These are phyloP conservation scores for Phytophthora podocarpi DNA, from an alignment of 352 stramenopile genomes.

Conservation along the genomic window DNA sequence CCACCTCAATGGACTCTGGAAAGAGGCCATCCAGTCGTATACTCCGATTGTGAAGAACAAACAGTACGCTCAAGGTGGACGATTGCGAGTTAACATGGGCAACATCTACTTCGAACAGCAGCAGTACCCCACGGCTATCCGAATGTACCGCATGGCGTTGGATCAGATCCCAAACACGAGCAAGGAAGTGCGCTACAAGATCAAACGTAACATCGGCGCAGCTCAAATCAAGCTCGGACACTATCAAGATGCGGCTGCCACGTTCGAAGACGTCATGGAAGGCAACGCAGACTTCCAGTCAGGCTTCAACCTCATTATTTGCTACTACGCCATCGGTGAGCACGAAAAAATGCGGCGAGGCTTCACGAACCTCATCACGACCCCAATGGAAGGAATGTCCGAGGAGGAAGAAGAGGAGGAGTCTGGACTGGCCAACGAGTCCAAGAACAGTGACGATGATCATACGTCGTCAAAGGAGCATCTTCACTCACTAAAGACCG, in stretches of 20 bases:
- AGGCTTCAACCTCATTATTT: conserved; percentile 97
- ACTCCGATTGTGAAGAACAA: conserved; percentile 97
- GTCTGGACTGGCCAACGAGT: conserved; percentile 55
- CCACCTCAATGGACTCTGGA: conserved; percentile 93
- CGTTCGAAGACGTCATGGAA: conserved; percentile 96
- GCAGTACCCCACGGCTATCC: conserved; percentile 94
- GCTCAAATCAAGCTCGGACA: conserved; percentile 94
- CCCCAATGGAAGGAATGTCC: conserved; percentile 87
- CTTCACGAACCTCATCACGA: conserved; percentile 92
- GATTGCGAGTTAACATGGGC: conserved; percentile 96
- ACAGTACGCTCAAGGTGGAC: conserved; percentile 90
- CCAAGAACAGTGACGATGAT: conserved; percentile 46
- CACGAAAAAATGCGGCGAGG: conserved; percentile 93
- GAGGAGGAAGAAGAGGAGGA: conserved; percentile 90
- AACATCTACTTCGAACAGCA: conserved; percentile 98
- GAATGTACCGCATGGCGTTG: conserved; percentile 97
- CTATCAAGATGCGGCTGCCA: conserved; percentile 94
- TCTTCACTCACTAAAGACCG: conserved; percentile 64
- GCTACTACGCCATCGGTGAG: conserved; percentile 96
- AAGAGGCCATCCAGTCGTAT: conserved; percentile 95
- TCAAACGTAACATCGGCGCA: conserved; percentile 97
- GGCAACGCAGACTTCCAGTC: conserved; percentile 94
- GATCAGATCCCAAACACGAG: conserved; percentile 95
- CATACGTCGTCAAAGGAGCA: conserved; percentile 55
- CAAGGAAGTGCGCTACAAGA: conserved; percentile 95